phyloP scores from a whole-genome alignment of 2,329 filamentous ascomycete species.

The Sarocladiaceae sp. region DNA sequence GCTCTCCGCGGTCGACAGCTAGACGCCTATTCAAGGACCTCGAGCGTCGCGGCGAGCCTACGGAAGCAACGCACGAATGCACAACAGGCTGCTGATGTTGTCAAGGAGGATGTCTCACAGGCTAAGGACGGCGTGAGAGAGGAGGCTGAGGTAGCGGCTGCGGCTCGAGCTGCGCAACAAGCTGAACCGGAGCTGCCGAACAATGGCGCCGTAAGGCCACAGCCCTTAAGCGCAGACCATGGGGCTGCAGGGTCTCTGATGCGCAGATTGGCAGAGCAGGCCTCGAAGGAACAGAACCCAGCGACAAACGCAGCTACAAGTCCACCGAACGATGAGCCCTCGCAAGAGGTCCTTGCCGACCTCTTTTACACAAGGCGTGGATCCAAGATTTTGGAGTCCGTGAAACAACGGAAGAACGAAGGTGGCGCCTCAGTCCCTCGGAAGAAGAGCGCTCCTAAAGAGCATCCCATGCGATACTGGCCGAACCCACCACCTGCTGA shows the following conservation, averaged over 20 bases:
- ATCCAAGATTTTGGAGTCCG: slow-evolving; percentile 35
- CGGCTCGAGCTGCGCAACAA: slow-evolving; percentile 6
- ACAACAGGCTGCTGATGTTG: neutral
- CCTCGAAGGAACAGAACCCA: neutral
- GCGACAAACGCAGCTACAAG: slow-evolving; percentile 1
- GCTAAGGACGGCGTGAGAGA: slow-evolving; percentile 2
- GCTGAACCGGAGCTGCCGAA: neutral
- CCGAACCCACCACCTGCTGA: slow-evolving; percentile 1
- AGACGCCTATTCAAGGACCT: slow-evolving; percentile 41
- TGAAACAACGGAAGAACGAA: slow-evolving; percentile 21
- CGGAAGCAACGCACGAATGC: neutral
- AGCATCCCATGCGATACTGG: slow-evolving; percentile 27
- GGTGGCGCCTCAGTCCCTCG: slow-evolving; percentile 6
- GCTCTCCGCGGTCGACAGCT: slow-evolving; percentile 50
- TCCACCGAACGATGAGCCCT: slow-evolving; percentile 21
- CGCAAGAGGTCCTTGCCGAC: slow-evolving; percentile 34
- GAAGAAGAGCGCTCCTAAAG: slow-evolving; percentile 22
- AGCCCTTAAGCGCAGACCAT: neutral
- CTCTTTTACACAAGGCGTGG: slow-evolving; percentile 42
- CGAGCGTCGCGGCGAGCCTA: slow-evolving; percentile 28
- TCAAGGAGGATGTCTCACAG: neutral
- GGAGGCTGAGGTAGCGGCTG: slow-evolving; percentile 1
- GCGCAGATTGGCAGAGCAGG: neutral
- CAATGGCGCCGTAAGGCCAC: neutral
- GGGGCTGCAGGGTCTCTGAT: neutral